Evolutionary conservation across 306 rosid species (phyloP).

Genomic region (Cucumis sativus): DNA sequence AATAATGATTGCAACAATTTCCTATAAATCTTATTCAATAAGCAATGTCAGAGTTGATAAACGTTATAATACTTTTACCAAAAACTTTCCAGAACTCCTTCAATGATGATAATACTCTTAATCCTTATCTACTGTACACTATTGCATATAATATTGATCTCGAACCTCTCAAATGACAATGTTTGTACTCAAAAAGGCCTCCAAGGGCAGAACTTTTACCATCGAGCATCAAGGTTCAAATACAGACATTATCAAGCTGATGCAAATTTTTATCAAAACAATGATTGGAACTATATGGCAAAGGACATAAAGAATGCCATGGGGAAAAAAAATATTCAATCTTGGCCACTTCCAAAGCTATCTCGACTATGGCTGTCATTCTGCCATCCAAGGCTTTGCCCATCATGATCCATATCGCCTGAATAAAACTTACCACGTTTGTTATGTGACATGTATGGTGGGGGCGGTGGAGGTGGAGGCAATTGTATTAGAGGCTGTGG

Average conservation of each 20-base stretch:
- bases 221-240: background rate
- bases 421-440: slow-evolving; percentile 42
- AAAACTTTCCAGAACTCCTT: background rate
- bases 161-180: background rate
- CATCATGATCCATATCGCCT: slow-evolving; percentile 52
- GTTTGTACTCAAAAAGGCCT: background rate
- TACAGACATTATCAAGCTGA: background rate
- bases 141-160: background rate
- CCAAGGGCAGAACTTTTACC: background rate
- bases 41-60: background rate
- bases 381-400: slow-evolving; percentile 55
- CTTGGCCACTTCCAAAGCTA: slow-evolving; percentile 41
- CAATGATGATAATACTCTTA: too few species aligned
- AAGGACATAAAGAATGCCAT: background rate
- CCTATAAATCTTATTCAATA: background rate
- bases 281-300: background rate
- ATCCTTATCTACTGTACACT: background rate
- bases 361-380: slow-evolving; percentile 50
- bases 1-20: background rate
- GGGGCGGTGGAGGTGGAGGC: slow-evolving; percentile 56
- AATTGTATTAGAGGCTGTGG: slow-evolving; percentile 35
- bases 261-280: slow-evolving; percentile 1
- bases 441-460: slow-evolving; percentile 38
- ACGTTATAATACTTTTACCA: too few species aligned
- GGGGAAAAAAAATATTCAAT: slow-evolving; percentile 6